phyloP scores from a whole-genome alignment of 2,329 filamentous ascomycete genomes.

The Domatiomyces globalis region DNA sequence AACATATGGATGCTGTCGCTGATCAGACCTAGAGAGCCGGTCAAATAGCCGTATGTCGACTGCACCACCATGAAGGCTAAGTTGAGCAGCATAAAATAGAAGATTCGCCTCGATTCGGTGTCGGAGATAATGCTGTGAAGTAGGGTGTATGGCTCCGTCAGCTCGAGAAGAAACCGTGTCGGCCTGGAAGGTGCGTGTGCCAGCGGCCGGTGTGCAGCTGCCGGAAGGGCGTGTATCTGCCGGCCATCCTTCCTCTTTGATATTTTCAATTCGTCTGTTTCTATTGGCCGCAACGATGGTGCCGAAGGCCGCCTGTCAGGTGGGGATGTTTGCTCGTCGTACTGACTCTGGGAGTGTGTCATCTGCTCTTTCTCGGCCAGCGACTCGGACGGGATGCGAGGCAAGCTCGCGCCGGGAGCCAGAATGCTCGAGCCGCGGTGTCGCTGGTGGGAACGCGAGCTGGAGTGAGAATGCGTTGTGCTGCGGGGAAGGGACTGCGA shows the following conservation, averaged over 20 bases:
- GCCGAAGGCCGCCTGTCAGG: slow-evolving; percentile 6
- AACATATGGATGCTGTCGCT: slow-evolving; percentile 99
- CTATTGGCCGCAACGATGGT: slow-evolving; percentile 22
- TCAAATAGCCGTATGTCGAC: slow-evolving; percentile 83
- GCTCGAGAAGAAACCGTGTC: slow-evolving; percentile 57
- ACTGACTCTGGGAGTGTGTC: not conserved
- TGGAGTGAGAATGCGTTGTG: slow-evolving; percentile 24
- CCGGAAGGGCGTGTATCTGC: slow-evolving; percentile 10
- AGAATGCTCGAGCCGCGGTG: slow-evolving; percentile 13
- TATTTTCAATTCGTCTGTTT: slow-evolving; percentile 22
- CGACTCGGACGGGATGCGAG: slow-evolving; percentile 18
- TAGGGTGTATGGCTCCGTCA: slow-evolving; percentile 58
- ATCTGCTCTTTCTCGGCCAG: slow-evolving; percentile 1
- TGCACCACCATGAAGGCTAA: slow-evolving; percentile 91
- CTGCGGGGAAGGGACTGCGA: slow-evolving; percentile 25
- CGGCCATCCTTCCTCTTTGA: slow-evolving; percentile 8
- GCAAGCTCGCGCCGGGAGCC: slow-evolving; percentile 11
- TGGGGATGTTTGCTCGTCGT: not conserved
- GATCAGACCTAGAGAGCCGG: slow-evolving; percentile 83
- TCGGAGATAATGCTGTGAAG: slow-evolving; percentile 76
- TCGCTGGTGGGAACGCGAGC: slow-evolving; percentile 19
- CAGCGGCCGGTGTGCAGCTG: slow-evolving; percentile 18
- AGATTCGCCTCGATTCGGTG: slow-evolving; percentile 84
- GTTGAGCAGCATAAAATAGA: slow-evolving; percentile 95
- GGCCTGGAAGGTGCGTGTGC: slow-evolving; percentile 30